Evolutionary conservation across 352 stramenopile species (phyloP).

Genomic region (Saprolegnia parasitica): DNA sequence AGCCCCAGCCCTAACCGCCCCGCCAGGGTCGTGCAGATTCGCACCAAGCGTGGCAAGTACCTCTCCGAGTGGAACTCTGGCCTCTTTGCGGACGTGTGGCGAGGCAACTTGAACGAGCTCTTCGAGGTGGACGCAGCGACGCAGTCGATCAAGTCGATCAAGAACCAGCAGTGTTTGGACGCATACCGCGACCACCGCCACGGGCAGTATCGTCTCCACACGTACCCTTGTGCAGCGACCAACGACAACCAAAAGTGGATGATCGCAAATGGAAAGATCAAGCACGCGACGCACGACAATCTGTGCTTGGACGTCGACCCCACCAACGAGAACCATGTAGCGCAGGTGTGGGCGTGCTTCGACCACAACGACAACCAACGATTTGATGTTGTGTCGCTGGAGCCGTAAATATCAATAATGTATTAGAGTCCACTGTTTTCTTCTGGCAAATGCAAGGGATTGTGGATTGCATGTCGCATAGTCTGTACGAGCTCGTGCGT

Average conservation of each 20-base stretch:
- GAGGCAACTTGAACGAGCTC: slow-evolving; percentile 8
- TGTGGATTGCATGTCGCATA: no score
- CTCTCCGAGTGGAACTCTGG: slow-evolving; percentile 11
- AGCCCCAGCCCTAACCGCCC: background rate
- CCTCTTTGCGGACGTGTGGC: background rate
- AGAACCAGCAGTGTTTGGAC: slow-evolving; percentile 34
- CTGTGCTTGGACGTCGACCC: slow-evolving; percentile 58
- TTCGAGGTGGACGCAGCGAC: background rate
- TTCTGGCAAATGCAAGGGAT: no score
- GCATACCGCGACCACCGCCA: slow-evolving; percentile 19
- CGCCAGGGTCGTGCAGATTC: background rate
- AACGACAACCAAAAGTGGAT: slow-evolving; percentile 65
- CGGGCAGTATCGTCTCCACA: slow-evolving; percentile 33
- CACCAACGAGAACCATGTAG: background rate
- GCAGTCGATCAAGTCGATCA: slow-evolving; percentile 5
- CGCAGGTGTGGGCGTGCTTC: slow-evolving; percentile 18
- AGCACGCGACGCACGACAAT: slow-evolving; percentile 39
- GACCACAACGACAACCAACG: slow-evolving; percentile 8
- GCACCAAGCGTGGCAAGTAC: slow-evolving; percentile 12
- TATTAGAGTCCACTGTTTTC: no score
- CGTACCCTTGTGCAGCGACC: slow-evolving; percentile 48
- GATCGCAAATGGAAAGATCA: slow-evolving; percentile 39
- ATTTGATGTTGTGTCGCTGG: background rate
- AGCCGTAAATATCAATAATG: background rate
- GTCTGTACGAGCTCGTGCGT: no score